Conservation (phyloP, 306 rosid genomes). For the Canavalia ensiformis region DNA sequence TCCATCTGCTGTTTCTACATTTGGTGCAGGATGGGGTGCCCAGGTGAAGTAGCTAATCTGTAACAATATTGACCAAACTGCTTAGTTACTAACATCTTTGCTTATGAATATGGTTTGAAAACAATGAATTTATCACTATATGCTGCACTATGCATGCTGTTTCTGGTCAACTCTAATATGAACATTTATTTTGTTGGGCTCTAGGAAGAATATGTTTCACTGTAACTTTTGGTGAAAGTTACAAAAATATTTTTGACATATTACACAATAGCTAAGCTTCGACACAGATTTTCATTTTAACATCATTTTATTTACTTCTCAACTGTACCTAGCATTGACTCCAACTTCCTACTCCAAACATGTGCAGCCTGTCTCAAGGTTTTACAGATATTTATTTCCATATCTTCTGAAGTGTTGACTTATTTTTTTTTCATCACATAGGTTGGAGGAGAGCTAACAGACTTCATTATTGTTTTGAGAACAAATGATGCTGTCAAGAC, state of each 20-base stretch:
- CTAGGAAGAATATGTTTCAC: constrained; percentile 4
- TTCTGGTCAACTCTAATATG: constrained; percentile 28
- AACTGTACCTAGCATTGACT: constrained; percentile 38
- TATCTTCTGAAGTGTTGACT: constrained; percentile 36
- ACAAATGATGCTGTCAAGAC: constrained; percentile 85
- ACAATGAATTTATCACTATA: not conserved
- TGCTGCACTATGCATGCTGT: constrained; percentile 28
- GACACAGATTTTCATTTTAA: constrained; percentile 7
- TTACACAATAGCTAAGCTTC: constrained; percentile 34
- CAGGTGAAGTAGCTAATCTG: constrained; percentile 69
- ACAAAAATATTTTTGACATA: constrained; percentile 6
- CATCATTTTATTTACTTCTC: not conserved
- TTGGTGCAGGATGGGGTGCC: constrained; percentile 96
- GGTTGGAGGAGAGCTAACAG: constrained; percentile 99
- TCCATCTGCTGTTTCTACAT: constrained; percentile 91
- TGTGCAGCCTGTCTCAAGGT: constrained; percentile 16
- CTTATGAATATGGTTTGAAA: constrained; percentile 34
- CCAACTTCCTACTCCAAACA: constrained; percentile 11
- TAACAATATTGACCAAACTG: not conserved
- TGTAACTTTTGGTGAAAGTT: not conserved
- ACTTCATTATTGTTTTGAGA: constrained; percentile 87
- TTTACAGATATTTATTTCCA: constrained; percentile 29
- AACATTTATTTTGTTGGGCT: constrained; percentile 33
- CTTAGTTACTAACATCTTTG: constrained; percentile 4
- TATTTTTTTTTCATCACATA: constrained; percentile 40